Evolutionary conservation across 306 rosid genomes (phyloP), one percentile per base, ranked within the genome.

Genomic region (Dicorynia guianensis): DNA sequence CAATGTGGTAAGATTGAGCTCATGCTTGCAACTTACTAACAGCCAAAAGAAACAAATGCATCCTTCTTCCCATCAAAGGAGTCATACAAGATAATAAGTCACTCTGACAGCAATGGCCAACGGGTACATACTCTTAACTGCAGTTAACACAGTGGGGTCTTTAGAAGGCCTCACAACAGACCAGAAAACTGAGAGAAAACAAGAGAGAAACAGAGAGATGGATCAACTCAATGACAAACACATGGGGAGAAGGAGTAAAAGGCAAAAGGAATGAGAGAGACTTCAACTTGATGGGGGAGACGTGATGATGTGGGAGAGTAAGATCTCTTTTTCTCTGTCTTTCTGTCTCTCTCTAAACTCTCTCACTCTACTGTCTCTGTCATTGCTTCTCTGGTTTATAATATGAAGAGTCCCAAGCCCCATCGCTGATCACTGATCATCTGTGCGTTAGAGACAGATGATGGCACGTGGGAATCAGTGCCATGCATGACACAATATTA

Each of bases 241-340:
- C 72, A 74, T 50, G 11, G 10, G 4, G 8, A 14, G 80, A 76
- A 59, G 50, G 34, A 55, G 83, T 42, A 48, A 81, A 84, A 82
- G 90, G 89, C 92, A 89, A 85, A 87, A 85, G 87, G 92, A 89
- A 89, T 87, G 82, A 88, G 87, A 61, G 83, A 80, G 79, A 87
- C 83, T 75, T 82, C 2, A 58, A 72, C 12, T 79, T 72, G 74
- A 73, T 50, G 9, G 71, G 33, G 12, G 52, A 59, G 40, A 62
- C n/a, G n/a, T n/a, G n/a, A 39, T 35, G 75, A 76, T 49, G 61
- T 46, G 67, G 38, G 36, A 35, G 48, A 43, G 11, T 19, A 67
- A 67, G 34, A 12, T 67, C 8, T 8, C 11, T 17, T 8, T 42
- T 5, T 25, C 30, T 25, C 30, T 25, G 30, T 25, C 30, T 25